Conservation (phyloP, 768 basidiomycete genomes). For the Trametes cingulata region DNA sequence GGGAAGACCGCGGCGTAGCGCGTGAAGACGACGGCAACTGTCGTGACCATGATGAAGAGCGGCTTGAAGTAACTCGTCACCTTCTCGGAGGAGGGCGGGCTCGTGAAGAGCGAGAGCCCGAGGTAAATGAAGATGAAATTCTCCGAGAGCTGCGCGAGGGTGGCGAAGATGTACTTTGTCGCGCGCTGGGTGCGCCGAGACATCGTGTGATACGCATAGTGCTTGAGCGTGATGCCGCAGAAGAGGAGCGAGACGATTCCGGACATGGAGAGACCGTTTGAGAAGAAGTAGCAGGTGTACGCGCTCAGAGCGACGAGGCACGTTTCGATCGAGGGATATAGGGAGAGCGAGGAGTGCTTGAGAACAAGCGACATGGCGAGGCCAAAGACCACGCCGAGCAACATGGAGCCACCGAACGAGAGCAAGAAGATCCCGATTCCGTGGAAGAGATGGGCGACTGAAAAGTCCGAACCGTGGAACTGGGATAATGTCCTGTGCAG, state of each 20-base stretch:
- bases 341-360: conserved; percentile 87
- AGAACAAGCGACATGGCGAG: conserved; percentile 88
- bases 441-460: conserved; percentile 86
- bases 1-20: conserved; percentile 97
- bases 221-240: conserved; percentile 98
- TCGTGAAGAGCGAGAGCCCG: conserved; percentile 94
- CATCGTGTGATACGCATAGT: conserved; percentile 99
- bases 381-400: conserved; percentile 89
- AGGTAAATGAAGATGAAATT: conserved; percentile 99
- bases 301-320: conserved; percentile 93
- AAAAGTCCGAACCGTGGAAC: conserved; percentile 89
- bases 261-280: conserved; percentile 91
- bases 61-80: conserved; percentile 91
- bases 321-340: conserved; percentile 94
- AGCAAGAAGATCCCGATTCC: conserved; percentile 97
- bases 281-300: conserved; percentile 98
- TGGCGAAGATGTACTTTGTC: conserved; percentile 93
- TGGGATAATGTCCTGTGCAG: conserved; percentile 79
- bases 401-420: conserved; percentile 94
- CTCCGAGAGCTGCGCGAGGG: conserved; percentile 91
- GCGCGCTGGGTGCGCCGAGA: conserved; percentile 90
- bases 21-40: conserved; percentile 90
- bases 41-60: conserved; percentile 89
- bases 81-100: conserved; percentile 71
- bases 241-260: conserved; percentile 98